Evolutionary conservation across 257 asterid species (phyloP), one percentile per base, ranked within the genome.

Genomic region (Catharanthus roseus): DNA sequence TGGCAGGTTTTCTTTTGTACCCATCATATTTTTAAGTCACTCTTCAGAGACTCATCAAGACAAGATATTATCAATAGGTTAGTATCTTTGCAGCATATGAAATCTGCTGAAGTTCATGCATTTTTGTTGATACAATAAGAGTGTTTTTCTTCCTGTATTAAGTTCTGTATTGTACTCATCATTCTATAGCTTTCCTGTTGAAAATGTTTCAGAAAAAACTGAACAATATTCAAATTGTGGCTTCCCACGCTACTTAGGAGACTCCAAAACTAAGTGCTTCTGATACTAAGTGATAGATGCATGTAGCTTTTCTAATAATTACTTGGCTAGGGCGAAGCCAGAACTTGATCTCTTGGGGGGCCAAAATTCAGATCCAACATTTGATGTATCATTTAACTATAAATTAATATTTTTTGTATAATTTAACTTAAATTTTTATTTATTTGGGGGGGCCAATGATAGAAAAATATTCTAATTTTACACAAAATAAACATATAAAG

Each of bases 1-100:
- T 79, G 72, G 45, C 95, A 90, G 99, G 91, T 91, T 95, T 83
- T 77, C 83, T 64, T 85, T 76, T 73, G 91, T 88, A 73, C 69
- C 97, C 71, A 78, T 89, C 65, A 69, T 87, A 72, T 80, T 89
- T 80, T 90, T 84, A 45, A 60, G 79, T 11, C 58, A 82, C 74
- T 81, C 82, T 39, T 69, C 75, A 36, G 84, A 87, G 79, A 77
- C 77, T 70, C 74, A 77, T 72, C 85, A 85, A 80, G 87, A 81
- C 55, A 89, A 79, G 87, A 83, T 85, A 77, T 81, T 80, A 50
- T 83, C 85, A 71, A 83, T 91, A 74, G 99, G 98, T 92, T 66
- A 77, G 89, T 77, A 60, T 70, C 44, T 67, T 38, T 34, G 41
- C 44, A 6, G 19, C 15, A 24, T 21, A 72, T 58, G 49, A 47